Evolutionary conservation across 306 rosid species (phyloP).

Genomic region (Ormosia semicastrata): DNA sequence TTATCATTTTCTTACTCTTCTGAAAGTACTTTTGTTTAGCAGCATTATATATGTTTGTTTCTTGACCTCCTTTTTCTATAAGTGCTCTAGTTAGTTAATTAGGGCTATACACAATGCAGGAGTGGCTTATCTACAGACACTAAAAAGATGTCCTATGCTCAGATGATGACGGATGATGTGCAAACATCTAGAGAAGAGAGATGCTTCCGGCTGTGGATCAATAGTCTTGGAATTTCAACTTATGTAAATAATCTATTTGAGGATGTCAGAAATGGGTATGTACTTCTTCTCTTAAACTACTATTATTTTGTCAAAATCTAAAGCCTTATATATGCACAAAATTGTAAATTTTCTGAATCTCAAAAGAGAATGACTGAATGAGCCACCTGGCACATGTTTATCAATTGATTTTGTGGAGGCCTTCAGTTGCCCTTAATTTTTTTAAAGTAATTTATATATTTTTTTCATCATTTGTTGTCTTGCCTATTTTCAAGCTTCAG

Average conservation of each 20-base stretch:
- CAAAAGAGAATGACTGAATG: background rate
- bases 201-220: constrained; percentile 93
- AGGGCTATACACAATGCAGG: constrained; percentile 45
- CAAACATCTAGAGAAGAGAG: constrained; percentile 95
- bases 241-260: constrained; percentile 79
- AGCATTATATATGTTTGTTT: background rate
- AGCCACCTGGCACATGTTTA: constrained; percentile 7
- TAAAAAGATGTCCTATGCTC: constrained; percentile 78
- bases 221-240: constrained; percentile 82
- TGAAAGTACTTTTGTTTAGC: background rate
- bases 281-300: constrained; percentile 16
- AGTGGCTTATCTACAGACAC: constrained; percentile 86
- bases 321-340: background rate
- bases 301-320: background rate
- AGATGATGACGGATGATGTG: constrained; percentile 92
- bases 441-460: background rate
- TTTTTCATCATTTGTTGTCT: background rate
- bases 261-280: constrained; percentile 93
- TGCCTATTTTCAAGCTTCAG: background rate
- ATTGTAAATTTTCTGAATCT: background rate
- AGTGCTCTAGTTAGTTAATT: constrained; percentile 21
- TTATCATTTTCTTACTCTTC: background rate
- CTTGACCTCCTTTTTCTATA: background rate
- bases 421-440: background rate
- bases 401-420: background rate